A percentile compares a stretch with the other conserved stretches of the same genome.
These are phyloP conservation scores for Dorcoceras hygrometricum DNA, from an alignment of 257 asterid genomes.

Conservation along the genomic window DNA sequence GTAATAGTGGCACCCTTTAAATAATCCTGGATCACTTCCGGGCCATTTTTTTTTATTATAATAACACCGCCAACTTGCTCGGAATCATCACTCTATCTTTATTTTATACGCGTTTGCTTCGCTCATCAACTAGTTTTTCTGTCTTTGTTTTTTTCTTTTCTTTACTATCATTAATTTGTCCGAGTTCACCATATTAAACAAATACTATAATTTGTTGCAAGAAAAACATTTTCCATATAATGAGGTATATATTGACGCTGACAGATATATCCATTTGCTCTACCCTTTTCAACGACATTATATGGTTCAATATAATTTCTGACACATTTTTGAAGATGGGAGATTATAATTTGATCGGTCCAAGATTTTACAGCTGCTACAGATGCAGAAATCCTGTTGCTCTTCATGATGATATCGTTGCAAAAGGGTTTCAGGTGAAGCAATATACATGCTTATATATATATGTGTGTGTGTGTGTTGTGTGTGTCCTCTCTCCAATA, in stretches of 20 bases:
- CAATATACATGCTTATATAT: not conserved
- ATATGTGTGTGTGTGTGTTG: too few relatives aligned
- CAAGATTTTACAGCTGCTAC: slow-evolving; percentile 59
- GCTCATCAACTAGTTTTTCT: not conserved
- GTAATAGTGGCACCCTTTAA: not conserved
- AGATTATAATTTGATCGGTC: slow-evolving; percentile 30
- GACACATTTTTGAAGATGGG: slow-evolving; percentile 22
- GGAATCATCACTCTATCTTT: slow-evolving; percentile 25
- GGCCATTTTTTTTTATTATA: slow-evolving; percentile 17
- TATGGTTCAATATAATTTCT: not conserved
- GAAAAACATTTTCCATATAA: slow-evolving; percentile 2
- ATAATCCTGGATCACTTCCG: slow-evolving; percentile 19
- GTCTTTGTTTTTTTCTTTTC: not conserved
- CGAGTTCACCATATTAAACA: not conserved
- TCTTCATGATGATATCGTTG: slow-evolving; percentile 58
- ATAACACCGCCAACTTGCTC: slow-evolving; percentile 22
- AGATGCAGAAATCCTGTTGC: slow-evolving; percentile 62
- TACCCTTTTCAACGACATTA: not conserved
- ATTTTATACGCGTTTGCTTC: slow-evolving; percentile 26
- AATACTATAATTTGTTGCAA: slow-evolving; percentile 11
- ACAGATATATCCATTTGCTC: not conserved
- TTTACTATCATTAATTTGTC: not conserved
- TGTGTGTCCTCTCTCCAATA: not conserved
- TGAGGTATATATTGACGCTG: slow-evolving; percentile 4
- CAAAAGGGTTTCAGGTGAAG: slow-evolving; percentile 57